These are phyloP conservation scores for Citrus trifoliata DNA, from an alignment of 345 rosid species.

Conservation along the genomic window DNA sequence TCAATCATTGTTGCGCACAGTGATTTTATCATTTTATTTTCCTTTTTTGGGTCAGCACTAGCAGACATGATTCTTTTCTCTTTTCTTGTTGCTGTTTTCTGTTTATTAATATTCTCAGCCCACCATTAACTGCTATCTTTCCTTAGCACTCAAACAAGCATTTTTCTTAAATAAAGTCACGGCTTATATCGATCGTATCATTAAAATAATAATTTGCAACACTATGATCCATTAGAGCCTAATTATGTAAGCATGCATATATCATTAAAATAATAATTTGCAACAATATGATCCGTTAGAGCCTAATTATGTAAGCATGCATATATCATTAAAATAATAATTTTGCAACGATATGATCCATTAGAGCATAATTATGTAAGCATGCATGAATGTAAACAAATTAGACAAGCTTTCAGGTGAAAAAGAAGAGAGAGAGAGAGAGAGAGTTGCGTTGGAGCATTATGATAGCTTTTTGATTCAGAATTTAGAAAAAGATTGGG, in stretches of 20 bases:
- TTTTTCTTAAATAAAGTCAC: neutral
- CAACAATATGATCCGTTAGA: too few relatives aligned
- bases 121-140: slow-evolving; percentile 6
- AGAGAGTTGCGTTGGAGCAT: too few relatives aligned
- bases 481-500: too few relatives aligned
- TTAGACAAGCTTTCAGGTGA: too few relatives aligned
- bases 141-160: neutral
- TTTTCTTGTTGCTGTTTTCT: slow-evolving; percentile 2
- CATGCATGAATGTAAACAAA: neutral
- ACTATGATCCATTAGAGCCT: neutral
- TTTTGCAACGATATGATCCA: neutral
- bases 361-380: neutral
- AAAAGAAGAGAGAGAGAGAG: too few relatives aligned
- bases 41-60: slow-evolving; percentile 20
- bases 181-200: neutral
- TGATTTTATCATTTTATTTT: slow-evolving; percentile 3
- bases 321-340: too few relatives aligned
- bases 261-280: too few relatives aligned
- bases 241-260: too few relatives aligned
- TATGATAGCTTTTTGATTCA: too few relatives aligned
- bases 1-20: slow-evolving; percentile 28
- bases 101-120: slow-evolving; percentile 28
- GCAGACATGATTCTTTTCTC: slow-evolving; percentile 16
- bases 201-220: neutral
- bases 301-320: too few relatives aligned